These are phyloP conservation scores for Hypoxylon rickii DNA, from an alignment of 495 filamentous ascomycete species.

Conservation along the genomic window DNA sequence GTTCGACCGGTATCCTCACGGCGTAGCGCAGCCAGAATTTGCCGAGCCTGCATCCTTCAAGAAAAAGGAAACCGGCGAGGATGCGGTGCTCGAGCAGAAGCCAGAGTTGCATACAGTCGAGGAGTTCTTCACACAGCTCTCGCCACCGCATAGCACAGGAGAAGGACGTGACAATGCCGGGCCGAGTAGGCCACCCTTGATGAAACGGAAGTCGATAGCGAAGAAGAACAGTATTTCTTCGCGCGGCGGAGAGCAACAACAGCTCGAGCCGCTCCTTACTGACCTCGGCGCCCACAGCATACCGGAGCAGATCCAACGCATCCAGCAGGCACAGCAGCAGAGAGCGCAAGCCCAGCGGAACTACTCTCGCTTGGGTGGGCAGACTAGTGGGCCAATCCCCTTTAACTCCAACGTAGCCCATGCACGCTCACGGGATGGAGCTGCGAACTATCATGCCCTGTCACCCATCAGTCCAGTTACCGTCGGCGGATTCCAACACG, in stretches of 20 bases:
- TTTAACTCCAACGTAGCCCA: conserved; percentile 48
- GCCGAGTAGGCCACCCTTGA: conserved; percentile 35
- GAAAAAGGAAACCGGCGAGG: conserved; percentile 74
- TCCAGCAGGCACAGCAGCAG: conserved; percentile 43
- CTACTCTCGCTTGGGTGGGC: conserved; percentile 44
- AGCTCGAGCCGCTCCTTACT: conserved; percentile 49
- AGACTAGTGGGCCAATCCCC: conserved; percentile 43
- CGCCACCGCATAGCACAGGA: conserved; percentile 60
- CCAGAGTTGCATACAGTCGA: conserved; percentile 91
- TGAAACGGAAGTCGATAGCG: conserved; percentile 51
- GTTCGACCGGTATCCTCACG: conserved; percentile 95
- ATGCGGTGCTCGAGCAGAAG: conserved; percentile 82
- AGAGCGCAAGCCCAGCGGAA: conserved; percentile 48
- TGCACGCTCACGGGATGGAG: conserved; percentile 39
- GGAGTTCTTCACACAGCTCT: conserved; percentile 87
- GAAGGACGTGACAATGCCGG: conserved; percentile 39
- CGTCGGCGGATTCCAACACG: conserved; percentile 39
- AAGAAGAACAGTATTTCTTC: conserved; percentile 48
- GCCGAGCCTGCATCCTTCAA: conserved; percentile 72
- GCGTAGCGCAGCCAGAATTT: conserved; percentile 81
- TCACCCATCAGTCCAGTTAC: conserved; percentile 53
- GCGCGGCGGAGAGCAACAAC: conserved; percentile 41
- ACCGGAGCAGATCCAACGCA: conserved; percentile 40
- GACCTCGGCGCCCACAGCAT: conserved; percentile 39
- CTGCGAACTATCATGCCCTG: conserved; percentile 48